Conservation (phyloP, 805 yeast species). For the Grigorovia transvaalensis region DNA sequence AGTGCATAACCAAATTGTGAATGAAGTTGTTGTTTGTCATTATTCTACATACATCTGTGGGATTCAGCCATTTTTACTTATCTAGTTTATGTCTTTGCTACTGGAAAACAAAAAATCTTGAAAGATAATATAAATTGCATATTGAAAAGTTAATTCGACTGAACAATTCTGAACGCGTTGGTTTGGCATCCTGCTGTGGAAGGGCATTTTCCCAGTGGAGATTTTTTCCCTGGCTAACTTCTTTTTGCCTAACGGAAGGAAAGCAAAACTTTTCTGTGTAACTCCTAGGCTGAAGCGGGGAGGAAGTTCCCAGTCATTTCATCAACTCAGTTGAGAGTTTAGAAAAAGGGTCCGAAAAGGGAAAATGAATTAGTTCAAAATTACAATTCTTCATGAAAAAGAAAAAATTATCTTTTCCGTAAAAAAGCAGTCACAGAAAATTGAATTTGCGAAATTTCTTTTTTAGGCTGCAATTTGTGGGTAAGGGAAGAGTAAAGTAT, state of each 20-base stretch:
- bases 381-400: too few relatives aligned
- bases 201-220: neutral
- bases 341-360: too few relatives aligned
- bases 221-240: neutral
- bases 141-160: neutral
- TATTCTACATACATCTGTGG: conserved; percentile 78
- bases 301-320: too few relatives aligned
- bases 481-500: too few relatives aligned
- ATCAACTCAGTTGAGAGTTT: too few relatives aligned
- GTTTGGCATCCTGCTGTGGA: neutral
- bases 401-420: too few relatives aligned
- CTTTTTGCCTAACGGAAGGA: neutral
- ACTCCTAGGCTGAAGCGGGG: too few relatives aligned
- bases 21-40: neutral
- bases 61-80: conserved; percentile 78
- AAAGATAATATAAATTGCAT: neutral
- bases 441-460: too few relatives aligned
- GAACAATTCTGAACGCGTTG: neutral
- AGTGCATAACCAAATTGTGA: neutral
- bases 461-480: too few relatives aligned
- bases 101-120: neutral
- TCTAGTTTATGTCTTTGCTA: neutral
- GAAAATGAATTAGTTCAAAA: too few relatives aligned
- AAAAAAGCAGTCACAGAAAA: too few relatives aligned
- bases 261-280: too few relatives aligned